Evolutionary conservation across 2,329 filamentous ascomycete species (phyloP), one percentile per base, ranked within the genome.

Genomic region (Pezicula neosporulosa): DNA sequence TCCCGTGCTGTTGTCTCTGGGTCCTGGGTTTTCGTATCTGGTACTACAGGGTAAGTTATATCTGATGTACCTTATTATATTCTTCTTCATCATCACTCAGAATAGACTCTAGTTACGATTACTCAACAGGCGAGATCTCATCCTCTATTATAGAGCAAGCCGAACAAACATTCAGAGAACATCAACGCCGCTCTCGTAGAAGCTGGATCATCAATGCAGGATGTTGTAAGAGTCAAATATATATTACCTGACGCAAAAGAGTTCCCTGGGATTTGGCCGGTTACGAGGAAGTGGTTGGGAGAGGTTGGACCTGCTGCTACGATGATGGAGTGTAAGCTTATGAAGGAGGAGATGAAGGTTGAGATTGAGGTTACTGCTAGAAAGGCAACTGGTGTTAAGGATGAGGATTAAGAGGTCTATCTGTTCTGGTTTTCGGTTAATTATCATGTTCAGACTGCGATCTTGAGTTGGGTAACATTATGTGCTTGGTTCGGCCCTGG

Each of bases 11-110:
- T 81, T 3, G 70, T 78, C 16, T 66, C 69, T 1, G 77, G 75
- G 10, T 75, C 76, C 47, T 76, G 74, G 69, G 65, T 81, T 10
- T 74, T 80, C 50, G 76, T 81, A 4, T 80, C 78, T 2, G 78
- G 78, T 0, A 80, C 77, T 36, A 81, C 78, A 3, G 78, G 78
- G 77, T 77, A 58, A 48, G 56, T 50, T 1, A 4, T 42, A 18
- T 21, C 21, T 30, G 18, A 44, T 16, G 24, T 2, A n/a, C 16
- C 5, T 8, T 43, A 9, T 45, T 8, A 21, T 21, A 37, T 30
- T 46, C n/a, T 13, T 49, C 44, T 13, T 42, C 18, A 27, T 42
- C 18, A 27, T 43, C 12, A n/a, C 27, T 16, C 13, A 36, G 27
- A 10, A 47, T 30, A 36, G 38, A 41, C 12, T 41, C 38, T 37